A percentile compares a stretch with the other conserved stretches of the same genome.
phyloP scores from a whole-genome alignment of 2,329 filamentous ascomycete species.

The Coniochaeta sp. region DNA sequence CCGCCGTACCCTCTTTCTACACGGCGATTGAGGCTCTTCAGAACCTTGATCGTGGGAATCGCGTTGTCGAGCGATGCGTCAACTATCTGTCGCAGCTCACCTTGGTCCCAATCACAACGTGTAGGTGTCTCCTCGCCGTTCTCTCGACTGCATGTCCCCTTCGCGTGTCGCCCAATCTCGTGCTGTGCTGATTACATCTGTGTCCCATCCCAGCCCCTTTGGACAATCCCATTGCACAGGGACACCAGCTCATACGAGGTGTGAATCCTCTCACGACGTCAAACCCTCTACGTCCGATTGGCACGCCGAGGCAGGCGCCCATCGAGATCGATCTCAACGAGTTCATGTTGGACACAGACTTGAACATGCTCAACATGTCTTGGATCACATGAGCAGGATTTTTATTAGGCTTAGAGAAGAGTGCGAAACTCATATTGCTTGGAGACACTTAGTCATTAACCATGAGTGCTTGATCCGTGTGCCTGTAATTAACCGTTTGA shows the following conservation, averaged over 20 bases:
- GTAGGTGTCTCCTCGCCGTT: neutral
- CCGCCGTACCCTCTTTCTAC: slow-evolving; percentile 5
- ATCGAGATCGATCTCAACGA: slow-evolving; percentile 8
- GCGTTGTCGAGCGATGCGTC: slow-evolving; percentile 6
- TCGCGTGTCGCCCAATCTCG: neutral
- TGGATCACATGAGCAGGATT: slow-evolving; percentile 1
- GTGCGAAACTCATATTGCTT: neutral
- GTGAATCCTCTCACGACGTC: neutral
- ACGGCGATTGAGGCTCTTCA: slow-evolving; percentile 8
- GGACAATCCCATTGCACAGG: neutral
- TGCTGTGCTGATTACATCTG: neutral
- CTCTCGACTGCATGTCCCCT: neutral
- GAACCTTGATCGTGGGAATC: slow-evolving; percentile 6
- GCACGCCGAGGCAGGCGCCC: neutral
- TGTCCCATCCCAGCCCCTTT: neutral
- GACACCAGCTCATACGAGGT: neutral
- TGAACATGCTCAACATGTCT: slow-evolving; percentile 6
- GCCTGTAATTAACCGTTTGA: neutral
- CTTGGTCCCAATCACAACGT: neutral
- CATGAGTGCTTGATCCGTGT: neutral
- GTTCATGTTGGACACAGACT: slow-evolving; percentile 8
- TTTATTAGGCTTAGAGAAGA: neutral
- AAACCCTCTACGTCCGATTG: neutral
- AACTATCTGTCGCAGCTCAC: slow-evolving; percentile 7
- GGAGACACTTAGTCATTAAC: neutral